Evolutionary conservation across 345 rosid species (phyloP).

Genomic region (Bruguiera sexangula): DNA sequence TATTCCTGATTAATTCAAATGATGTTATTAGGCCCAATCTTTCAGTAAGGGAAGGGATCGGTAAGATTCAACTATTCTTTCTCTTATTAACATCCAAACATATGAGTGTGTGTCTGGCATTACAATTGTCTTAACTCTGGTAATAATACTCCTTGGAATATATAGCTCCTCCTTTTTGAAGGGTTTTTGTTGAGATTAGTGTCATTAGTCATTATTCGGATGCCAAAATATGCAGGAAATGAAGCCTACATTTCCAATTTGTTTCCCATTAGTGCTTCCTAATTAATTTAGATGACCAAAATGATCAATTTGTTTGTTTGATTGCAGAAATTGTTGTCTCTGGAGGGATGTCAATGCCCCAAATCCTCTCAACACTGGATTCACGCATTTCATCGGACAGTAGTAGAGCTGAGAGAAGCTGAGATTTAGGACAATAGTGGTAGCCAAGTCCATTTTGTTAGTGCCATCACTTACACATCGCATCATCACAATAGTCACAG

Average conservation of each 20-base stretch:
- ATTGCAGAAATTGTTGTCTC: constrained; percentile 91
- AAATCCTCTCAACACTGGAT: constrained; percentile 69
- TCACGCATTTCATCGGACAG: constrained; percentile 47
- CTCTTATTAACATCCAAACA: not conserved
- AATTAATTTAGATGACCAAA: not conserved
- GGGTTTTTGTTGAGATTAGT: no score
- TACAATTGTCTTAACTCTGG: not conserved
- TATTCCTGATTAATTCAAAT: constrained; percentile 68
- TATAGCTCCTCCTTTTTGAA: no score
- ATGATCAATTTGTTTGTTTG: constrained; percentile 17
- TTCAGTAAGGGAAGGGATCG: constrained; percentile 96
- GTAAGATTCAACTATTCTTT: constrained; percentile 39
- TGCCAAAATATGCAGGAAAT: no score
- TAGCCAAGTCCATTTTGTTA: constrained; percentile 24
- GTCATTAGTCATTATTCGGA: no score
- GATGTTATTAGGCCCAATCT: constrained; percentile 95
- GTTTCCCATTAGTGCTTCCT: no score
- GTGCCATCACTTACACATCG: constrained; percentile 5
- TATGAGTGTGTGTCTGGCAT: not conserved
- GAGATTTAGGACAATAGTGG: constrained; percentile 33
- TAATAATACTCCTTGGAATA: no score
- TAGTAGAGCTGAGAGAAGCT: constrained; percentile 56
- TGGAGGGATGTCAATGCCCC: constrained; percentile 99
- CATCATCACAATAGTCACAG: constrained; percentile 6
- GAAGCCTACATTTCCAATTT: no score